Evolutionary conservation across 2,329 filamentous ascomycete species (phyloP).

Genomic region (Blastomyces gilchristii): DNA sequence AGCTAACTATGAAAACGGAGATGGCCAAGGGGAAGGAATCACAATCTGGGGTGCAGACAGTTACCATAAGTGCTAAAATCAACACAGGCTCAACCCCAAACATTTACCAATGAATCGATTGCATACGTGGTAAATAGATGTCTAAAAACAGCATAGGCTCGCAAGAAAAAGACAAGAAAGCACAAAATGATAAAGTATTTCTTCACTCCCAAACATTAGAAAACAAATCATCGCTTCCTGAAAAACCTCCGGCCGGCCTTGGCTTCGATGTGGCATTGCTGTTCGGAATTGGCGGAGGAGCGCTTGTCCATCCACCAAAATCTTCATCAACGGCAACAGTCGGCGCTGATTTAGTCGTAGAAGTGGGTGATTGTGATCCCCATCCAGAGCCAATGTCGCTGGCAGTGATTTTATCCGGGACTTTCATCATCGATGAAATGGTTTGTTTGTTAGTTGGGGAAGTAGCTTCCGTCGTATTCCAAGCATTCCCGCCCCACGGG

Average conservation of each 20-base stretch:
- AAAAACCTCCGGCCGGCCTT: constrained; percentile 45
- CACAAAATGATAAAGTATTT: background rate
- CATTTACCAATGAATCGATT: background rate
- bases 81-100: background rate
- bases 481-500: constrained; percentile 81
- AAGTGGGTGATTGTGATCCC: constrained; percentile 34
- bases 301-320: constrained; percentile 88
- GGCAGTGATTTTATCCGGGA: constrained; percentile 40
- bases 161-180: background rate
- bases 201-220: constrained; percentile 84
- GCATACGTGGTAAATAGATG: background rate
- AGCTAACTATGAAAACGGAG: background rate
- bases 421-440: constrained; percentile 31
- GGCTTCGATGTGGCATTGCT: constrained; percentile 29
- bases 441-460: constrained; percentile 34
- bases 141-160: background rate
- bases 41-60: background rate
- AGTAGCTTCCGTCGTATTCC: constrained; percentile 56
- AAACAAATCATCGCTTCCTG: constrained; percentile 70
- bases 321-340: constrained; percentile 83
- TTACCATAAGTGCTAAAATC: background rate
- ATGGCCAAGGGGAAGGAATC: background rate
- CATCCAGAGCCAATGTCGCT: constrained; percentile 61
- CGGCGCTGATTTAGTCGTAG: constrained; percentile 38
- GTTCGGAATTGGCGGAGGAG: constrained; percentile 42